Percentiles rank a stretch among this genome's conserved stretches.
These are phyloP conservation scores for Neurospora sp. DNA, from an alignment of 495 filamentous ascomycete species.

Conservation along the genomic window DNA sequence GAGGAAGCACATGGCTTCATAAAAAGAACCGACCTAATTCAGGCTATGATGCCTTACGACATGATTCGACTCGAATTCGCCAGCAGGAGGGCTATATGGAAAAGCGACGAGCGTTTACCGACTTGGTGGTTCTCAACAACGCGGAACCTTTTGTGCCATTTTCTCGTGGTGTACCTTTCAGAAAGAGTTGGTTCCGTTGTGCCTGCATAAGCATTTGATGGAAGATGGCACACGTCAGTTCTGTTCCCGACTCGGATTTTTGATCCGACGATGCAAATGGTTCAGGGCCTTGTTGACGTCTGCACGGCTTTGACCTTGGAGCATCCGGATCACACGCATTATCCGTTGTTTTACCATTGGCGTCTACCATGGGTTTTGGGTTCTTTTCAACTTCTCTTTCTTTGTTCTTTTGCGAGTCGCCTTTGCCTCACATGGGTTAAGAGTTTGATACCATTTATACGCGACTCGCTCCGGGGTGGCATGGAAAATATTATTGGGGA, in stretches of 20 bases:
- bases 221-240: not conserved
- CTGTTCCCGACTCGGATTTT: not conserved
- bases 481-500: not conserved
- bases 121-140: not conserved
- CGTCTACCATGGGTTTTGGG: not conserved
- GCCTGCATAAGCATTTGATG: not conserved
- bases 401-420: not conserved
- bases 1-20: not conserved
- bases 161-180: not conserved
- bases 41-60: not conserved
- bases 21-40: not conserved
- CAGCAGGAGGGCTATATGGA: not conserved
- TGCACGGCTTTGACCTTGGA: not conserved
- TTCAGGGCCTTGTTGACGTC: not conserved
- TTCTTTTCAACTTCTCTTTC: not conserved
- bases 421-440: not conserved
- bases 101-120: not conserved
- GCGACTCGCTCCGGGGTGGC: not conserved
- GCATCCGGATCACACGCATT: not conserved
- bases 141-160: not conserved
- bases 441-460: slow-evolving; percentile 3
- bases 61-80: not conserved
- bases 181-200: not conserved
- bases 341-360: not conserved
- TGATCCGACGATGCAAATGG: not conserved